phyloP scores from a whole-genome alignment of 1,284 basidiomycete genomes.

The Marasmius fiardii region DNA sequence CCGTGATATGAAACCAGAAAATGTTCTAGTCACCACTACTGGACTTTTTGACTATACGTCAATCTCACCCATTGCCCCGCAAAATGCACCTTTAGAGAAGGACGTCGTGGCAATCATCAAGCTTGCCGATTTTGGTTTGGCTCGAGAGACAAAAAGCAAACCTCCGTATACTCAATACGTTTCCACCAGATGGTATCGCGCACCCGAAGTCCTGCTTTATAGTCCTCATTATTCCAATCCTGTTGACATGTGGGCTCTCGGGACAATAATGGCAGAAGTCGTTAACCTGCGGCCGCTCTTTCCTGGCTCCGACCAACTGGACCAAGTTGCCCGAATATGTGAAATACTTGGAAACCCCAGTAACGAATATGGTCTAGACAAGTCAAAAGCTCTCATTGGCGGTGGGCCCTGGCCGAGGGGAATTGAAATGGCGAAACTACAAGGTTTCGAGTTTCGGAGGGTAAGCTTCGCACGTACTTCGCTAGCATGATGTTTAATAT shows the following conservation, averaged over 20 bases:
- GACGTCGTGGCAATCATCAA: conserved; percentile 98
- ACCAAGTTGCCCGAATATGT: conserved; percentile 90
- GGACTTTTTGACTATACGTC: conserved; percentile 94
- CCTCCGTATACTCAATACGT: conserved; percentile 99
- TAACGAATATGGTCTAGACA: conserved; percentile 79
- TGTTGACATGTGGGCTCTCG: conserved; percentile 99
- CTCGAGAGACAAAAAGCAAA: conserved; percentile 82
- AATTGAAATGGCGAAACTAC: conserved; percentile 79
- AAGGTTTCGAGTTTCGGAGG: conserved; percentile 91
- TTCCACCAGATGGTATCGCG: conserved; percentile 98
- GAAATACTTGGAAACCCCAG: conserved; percentile 92
- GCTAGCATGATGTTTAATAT: conserved; percentile 9
- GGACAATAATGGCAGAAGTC: conserved; percentile 96
- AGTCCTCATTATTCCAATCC: conserved; percentile 93
- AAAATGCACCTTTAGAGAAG: conserved; percentile 69
- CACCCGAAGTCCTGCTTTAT: conserved; percentile 92
- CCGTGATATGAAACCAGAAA: conserved; percentile 99
- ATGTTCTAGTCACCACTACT: conserved; percentile 99
- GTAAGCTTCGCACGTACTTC: conserved; percentile 37
- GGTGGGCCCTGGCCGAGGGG: conserved; percentile 89
- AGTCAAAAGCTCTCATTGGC: conserved; percentile 67
- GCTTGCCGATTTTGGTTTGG: conserved; percentile 97
- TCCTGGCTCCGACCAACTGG: conserved; percentile 94
- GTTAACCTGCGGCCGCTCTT: conserved; percentile 95
- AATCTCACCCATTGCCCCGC: conserved; percentile 56